Conservation (phyloP, 441 rosid genomes). For the Pelargonium citronellum region DNA sequence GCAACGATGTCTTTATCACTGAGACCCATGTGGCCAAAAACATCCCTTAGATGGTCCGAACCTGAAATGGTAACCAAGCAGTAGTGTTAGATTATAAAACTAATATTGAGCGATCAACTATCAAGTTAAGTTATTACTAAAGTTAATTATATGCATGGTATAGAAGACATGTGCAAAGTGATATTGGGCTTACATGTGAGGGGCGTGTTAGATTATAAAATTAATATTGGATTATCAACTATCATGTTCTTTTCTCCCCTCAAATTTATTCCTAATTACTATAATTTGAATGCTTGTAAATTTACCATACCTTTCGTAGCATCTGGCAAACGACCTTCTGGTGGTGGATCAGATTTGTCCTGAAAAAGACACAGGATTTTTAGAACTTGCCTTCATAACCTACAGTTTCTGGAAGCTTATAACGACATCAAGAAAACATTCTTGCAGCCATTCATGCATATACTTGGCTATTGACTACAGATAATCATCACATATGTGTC, state of each 20-base stretch:
- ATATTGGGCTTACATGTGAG: not conserved
- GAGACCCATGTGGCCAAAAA: slow-evolving; percentile 58
- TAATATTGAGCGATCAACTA: not conserved
- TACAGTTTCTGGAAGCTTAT: not conserved
- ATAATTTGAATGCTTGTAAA: not conserved
- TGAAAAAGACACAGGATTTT: slow-evolving; percentile 15
- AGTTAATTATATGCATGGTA: not conserved
- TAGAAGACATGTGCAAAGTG: no score
- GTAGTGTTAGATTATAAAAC: not conserved
- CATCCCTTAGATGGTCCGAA: slow-evolving; percentile 47
- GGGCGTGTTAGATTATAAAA: not conserved
- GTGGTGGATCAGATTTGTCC: slow-evolving; percentile 66
- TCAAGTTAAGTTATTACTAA: no score
- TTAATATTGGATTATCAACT: no score
- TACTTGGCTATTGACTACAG: not conserved
- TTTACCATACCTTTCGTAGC: slow-evolving; percentile 40
- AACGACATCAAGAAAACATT: not conserved
- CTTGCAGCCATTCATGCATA: not conserved
- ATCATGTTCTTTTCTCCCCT: not conserved
- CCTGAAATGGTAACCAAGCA: slow-evolving; percentile 21
- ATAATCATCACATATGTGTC: not conserved
- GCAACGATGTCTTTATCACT: slow-evolving; percentile 49
- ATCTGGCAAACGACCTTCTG: slow-evolving; percentile 67
- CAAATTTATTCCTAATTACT: not conserved
- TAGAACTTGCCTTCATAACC: not conserved